phyloP scores from a whole-genome alignment of 2,329 filamentous ascomycete genomes.

The Hansfordia pulvinata region DNA sequence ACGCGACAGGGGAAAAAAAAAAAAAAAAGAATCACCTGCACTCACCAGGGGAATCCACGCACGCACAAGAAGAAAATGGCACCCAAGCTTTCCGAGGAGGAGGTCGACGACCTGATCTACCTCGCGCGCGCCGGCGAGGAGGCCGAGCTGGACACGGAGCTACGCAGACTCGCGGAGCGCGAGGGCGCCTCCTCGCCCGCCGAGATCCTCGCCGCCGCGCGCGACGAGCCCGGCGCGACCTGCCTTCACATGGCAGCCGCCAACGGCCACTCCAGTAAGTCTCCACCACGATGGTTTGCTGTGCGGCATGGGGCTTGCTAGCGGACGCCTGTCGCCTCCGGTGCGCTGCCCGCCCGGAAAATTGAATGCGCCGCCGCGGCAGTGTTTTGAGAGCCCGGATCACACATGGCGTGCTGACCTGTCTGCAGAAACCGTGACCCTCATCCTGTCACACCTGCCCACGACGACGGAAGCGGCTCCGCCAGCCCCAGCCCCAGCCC shows the following conservation, averaged over 20 bases:
- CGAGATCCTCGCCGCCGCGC: slow-evolving; percentile 56
- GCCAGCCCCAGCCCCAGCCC: slow-evolving; percentile 4
- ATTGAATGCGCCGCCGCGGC: not conserved
- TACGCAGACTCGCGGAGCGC: slow-evolving; percentile 47
- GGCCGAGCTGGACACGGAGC: slow-evolving; percentile 45
- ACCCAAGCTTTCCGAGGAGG: slow-evolving; percentile 54
- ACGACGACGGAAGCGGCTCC: slow-evolving; percentile 6
- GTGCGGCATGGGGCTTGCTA: too few species aligned
- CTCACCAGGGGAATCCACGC: slow-evolving; percentile 1
- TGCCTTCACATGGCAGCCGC: slow-evolving; percentile 85
- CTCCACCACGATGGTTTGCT: slow-evolving; percentile 4
- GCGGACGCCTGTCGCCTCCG: too few species aligned
- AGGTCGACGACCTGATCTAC: slow-evolving; percentile 87
- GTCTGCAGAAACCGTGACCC: slow-evolving; percentile 25
- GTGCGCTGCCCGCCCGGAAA: too few species aligned
- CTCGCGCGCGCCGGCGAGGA: slow-evolving; percentile 68
- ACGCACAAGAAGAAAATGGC: slow-evolving; percentile 21
- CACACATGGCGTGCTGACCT: slow-evolving; percentile 1
- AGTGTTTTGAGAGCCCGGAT: slow-evolving; percentile 10
- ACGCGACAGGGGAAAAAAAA: not conserved
- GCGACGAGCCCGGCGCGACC: slow-evolving; percentile 60
- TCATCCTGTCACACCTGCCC: slow-evolving; percentile 27
- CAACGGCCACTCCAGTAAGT: slow-evolving; percentile 70
- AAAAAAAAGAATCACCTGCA: slow-evolving; percentile 4
- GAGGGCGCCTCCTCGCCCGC: slow-evolving; percentile 46